Evolutionary conservation across 352 stramenopile genomes (phyloP), one percentile per base, ranked within the genome.

Genomic region (Peronosclerospora sorghi): DNA sequence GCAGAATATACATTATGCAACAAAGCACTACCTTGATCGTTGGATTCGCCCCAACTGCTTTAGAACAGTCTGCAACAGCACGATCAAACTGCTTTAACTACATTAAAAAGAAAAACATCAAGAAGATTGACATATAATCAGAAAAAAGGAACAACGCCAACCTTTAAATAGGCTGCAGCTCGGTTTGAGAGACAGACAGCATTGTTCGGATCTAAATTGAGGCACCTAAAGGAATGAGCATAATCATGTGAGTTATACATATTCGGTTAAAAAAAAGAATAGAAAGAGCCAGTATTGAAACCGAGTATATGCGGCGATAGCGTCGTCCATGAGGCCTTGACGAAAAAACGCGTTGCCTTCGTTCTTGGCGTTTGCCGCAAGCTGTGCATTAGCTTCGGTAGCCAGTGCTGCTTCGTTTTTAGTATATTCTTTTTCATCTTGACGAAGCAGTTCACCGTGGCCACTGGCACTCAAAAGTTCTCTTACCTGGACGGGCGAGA

Each of bases 291-390:
- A 1, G 10, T 35, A 8, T 41, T 45, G 15, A 48, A 19, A 77
- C 59, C 45, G 43, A 14, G 74, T 75, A 51, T 87, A 87, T 7
- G 57, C 61, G 13, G 51, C 27, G 12, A 68, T 46, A 0, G 74
- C 74, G 5, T 64, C 57, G 4, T 57, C 30, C 42, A 62, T 71
- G 8, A 48, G 35, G 14, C 59, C 60, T 8, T 46, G 26, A 10
- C 68, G 64, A 36, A 87, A 87, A 20, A 59, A 47, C 10, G 55
- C 60, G 40, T 87, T 87, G 32, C 72, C 74, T 42, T 77, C 53
- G 37, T 68, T 58, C 41, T 74, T 83, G 19, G 43, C 28, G 13
- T 35, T 28, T 10, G 44, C 15, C 8, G 64, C 41, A 7, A 78
- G 42, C 45, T 67, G 48, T 40, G 59, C 50, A 19, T 73, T 55